phyloP scores from a whole-genome alignment of 1,284 basidiomycete species.

The Cutaneotrichosporon dermatis region DNA sequence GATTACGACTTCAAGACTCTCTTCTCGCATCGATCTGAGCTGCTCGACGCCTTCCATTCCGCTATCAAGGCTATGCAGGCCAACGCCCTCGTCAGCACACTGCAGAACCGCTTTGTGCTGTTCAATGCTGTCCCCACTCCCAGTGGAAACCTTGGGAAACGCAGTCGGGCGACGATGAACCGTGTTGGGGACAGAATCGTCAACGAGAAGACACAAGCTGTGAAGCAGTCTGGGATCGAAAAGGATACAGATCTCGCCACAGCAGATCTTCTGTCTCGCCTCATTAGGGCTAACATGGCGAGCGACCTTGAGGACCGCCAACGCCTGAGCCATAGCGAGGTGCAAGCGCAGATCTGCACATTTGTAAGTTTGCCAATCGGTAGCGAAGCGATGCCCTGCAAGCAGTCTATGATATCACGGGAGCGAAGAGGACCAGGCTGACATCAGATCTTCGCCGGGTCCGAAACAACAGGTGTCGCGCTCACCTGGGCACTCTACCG shows the following conservation, averaged over 20 bases:
- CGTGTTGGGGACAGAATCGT: constrained; percentile 3
- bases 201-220: not conserved
- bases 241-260: constrained; percentile 51
- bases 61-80: constrained; percentile 3
- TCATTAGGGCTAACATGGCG: constrained; percentile 62
- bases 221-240: constrained; percentile 34
- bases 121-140: constrained; percentile 46
- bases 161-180: not conserved
- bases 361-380: constrained; percentile 53
- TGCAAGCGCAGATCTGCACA: constrained; percentile 69
- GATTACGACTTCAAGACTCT: constrained; percentile 54
- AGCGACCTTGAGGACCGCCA: constrained; percentile 55
- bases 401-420: too few relatives aligned
- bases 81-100: constrained; percentile 50
- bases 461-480: constrained; percentile 70
- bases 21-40: constrained; percentile 29
- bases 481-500: constrained; percentile 69
- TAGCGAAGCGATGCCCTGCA: too few relatives aligned
- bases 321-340: constrained; percentile 61
- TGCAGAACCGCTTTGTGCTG: constrained; percentile 47
- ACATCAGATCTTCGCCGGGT: constrained; percentile 56
- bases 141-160: not conserved
- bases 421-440: too few relatives aligned
- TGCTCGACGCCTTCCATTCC: constrained; percentile 47
- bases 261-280: constrained; percentile 48